A percentile compares a stretch with the other conserved stretches of the same genome.
These are phyloP conservation scores for Nicotiana tabacum DNA, from an alignment of 257 asterid genomes.

Conservation along the genomic window DNA sequence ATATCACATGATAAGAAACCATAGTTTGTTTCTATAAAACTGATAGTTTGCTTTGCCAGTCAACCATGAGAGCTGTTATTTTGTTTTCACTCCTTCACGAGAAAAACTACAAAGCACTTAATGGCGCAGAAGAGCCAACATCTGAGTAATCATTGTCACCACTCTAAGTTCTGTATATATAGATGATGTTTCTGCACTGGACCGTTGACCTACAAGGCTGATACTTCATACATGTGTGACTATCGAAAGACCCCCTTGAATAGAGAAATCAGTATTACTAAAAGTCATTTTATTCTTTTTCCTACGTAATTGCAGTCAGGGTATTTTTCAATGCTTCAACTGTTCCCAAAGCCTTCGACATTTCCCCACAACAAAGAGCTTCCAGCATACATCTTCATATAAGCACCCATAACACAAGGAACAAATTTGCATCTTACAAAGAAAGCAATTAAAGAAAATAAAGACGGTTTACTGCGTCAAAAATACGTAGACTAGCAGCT, in stretches of 20 bases:
- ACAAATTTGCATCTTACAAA: background rate
- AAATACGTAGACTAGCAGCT: background rate
- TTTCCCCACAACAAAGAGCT: background rate
- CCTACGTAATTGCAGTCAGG: background rate
- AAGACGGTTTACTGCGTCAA: background rate
- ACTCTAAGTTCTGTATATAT: background rate
- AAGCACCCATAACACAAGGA: background rate
- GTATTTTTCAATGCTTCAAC: background rate
- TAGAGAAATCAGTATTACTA: background rate
- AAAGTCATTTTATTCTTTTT: background rate
- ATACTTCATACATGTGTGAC: background rate
- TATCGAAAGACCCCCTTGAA: background rate
- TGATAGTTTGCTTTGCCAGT: background rate
- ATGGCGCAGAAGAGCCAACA: background rate
- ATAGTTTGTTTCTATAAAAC: background rate
- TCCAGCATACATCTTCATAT: background rate
- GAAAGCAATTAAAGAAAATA: background rate
- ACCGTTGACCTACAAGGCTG: background rate
- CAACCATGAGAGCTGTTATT: background rate
- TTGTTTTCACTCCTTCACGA: background rate
- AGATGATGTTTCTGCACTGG: background rate
- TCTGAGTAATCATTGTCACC: background rate
- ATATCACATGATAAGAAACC: background rate
- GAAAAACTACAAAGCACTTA: background rate
- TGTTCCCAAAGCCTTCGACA: background rate